These are phyloP conservation scores for Macrotyloma uniflorum DNA, from an alignment of 306 rosid genomes.

Conservation along the genomic window DNA sequence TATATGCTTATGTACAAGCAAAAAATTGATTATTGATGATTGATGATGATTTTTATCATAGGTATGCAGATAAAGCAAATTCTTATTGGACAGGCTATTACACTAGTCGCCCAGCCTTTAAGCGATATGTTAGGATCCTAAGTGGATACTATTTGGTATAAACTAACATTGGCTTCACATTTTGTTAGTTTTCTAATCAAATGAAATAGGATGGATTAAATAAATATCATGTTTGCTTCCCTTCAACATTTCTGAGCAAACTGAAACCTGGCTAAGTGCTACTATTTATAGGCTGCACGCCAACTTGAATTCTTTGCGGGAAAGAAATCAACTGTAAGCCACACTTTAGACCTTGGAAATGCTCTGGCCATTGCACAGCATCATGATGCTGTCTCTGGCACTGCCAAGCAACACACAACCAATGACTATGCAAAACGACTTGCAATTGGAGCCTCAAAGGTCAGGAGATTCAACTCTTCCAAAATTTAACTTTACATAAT, in stretches of 20 bases:
- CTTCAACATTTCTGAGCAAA: neutral
- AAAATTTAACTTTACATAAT: neutral
- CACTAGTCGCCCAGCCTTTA: conserved; percentile 5
- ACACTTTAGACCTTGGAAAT: neutral
- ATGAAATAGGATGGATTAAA: neutral
- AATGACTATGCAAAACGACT: conserved; percentile 14
- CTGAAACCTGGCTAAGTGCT: neutral
- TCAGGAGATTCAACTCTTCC: neutral
- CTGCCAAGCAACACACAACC: neutral
- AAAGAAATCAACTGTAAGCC: neutral
- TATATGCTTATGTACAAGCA: neutral
- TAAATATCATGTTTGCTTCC: neutral
- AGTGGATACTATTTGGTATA: conserved; percentile 15
- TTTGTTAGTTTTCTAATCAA: neutral
- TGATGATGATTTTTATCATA: neutral
- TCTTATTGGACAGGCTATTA: conserved; percentile 5
- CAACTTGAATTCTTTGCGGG: neutral
- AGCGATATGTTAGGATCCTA: neutral
- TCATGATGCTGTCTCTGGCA: conserved; percentile 16
- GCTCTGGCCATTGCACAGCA: neutral
- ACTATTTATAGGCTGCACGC: neutral
- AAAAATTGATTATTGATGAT: neutral
- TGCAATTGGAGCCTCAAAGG: conserved; percentile 2
- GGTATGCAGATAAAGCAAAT: neutral
- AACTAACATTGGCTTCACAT: neutral